phyloP scores from a whole-genome alignment of 176 grass and related monocot species.

The Cymbopogon citratus region DNA sequence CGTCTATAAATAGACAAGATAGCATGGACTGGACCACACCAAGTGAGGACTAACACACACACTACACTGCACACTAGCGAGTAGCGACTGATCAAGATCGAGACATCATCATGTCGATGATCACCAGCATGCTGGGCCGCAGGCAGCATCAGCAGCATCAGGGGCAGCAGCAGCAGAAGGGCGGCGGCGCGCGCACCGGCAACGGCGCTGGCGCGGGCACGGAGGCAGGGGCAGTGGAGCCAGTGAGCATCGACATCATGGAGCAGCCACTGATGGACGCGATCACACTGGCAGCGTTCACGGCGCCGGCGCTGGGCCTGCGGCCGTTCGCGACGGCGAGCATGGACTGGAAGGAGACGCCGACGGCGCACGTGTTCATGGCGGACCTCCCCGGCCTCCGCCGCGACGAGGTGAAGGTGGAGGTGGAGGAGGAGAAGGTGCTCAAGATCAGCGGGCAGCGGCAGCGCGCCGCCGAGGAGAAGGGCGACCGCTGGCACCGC shows the following conservation, averaged over 20 bases:
- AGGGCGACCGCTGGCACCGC: slow-evolving; percentile 63
- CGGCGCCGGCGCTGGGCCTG: slow-evolving; percentile 11
- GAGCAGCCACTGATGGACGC: slow-evolving; percentile 35
- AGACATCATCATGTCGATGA: slow-evolving; percentile 32
- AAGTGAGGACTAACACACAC: neutral
- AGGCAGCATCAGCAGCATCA: neutral
- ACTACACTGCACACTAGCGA: neutral
- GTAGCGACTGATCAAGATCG: neutral
- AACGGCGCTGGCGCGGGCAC: too few relatives aligned
- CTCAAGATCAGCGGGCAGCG: slow-evolving; percentile 60
- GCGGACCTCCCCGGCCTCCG: slow-evolving; percentile 56
- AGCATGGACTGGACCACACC: neutral
- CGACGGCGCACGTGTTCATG: slow-evolving; percentile 66
- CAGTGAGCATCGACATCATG: slow-evolving; percentile 17
- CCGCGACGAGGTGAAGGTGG: slow-evolving; percentile 52
- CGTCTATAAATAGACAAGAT: slow-evolving; percentile 13
- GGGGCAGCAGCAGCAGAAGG: neutral
- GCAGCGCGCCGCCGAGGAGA: slow-evolving; percentile 35
- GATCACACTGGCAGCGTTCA: slow-evolving; percentile 23
- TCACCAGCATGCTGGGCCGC: slow-evolving; percentile 41
- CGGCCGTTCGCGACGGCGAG: slow-evolving; percentile 39
- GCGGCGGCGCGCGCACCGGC: neutral
- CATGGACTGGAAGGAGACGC: slow-evolving; percentile 85
- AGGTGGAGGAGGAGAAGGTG: slow-evolving; percentile 68
- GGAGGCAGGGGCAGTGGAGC: neutral